Evolutionary conservation across 108 stramenopile species (phyloP).

Genomic region (Pseudonitzschia pungens): DNA sequence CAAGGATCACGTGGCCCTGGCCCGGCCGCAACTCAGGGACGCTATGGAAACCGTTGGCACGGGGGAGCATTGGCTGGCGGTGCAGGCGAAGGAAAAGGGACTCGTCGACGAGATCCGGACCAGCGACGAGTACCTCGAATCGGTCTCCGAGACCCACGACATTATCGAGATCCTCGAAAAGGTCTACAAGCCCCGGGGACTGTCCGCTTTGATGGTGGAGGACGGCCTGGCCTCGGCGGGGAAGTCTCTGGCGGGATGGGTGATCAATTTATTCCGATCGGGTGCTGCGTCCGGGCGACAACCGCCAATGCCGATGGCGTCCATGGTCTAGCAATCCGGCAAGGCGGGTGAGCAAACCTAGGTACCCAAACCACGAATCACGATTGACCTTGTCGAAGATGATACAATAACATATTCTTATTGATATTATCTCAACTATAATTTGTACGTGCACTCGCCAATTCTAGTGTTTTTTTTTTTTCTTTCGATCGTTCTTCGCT

Average conservation of each 20-base stretch:
- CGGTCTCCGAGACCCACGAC: neutral
- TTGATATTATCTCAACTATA: too few species aligned
- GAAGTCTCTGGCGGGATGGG: neutral
- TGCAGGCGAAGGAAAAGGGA: constrained; percentile 58
- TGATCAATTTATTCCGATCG: neutral
- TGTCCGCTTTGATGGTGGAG: neutral
- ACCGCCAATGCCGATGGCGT: constrained; percentile 15
- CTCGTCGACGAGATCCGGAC: constrained; percentile 78
- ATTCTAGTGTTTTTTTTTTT: too few species aligned
- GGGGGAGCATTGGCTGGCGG: constrained; percentile 76
- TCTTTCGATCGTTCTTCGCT: too few species aligned
- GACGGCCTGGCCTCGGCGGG: neutral
- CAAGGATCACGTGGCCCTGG: constrained; percentile 59
- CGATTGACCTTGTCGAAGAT: too few species aligned
- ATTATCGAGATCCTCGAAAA: constrained; percentile 23
- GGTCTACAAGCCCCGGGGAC: neutral
- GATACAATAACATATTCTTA: too few species aligned
- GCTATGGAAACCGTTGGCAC: constrained; percentile 70
- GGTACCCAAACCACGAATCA: too few species aligned
- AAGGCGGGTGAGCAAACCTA: too few species aligned
- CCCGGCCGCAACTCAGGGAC: constrained; percentile 49
- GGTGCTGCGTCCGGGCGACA: neutral
- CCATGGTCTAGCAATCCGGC: constrained; percentile 4
- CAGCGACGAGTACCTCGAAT: constrained; percentile 72
- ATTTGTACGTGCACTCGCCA: too few species aligned